These are phyloP conservation scores for Lachnellula hyalina DNA, from an alignment of 2,329 filamentous ascomycete genomes.

Conservation along the genomic window DNA sequence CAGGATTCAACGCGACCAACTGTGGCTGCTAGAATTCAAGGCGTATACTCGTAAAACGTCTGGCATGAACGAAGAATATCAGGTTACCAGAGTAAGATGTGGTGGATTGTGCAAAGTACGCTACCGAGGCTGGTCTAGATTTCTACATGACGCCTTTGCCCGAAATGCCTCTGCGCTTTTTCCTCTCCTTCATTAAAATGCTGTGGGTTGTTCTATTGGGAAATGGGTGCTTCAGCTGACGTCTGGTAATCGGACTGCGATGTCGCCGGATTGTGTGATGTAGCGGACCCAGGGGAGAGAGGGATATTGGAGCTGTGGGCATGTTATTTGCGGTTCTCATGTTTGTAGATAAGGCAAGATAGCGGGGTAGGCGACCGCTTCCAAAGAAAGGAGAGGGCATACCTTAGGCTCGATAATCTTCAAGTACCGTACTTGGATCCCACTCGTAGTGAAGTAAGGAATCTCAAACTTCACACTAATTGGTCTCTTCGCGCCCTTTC, in stretches of 20 bases:
- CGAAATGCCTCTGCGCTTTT: background rate
- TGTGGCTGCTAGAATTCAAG: no score
- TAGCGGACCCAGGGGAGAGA: constrained; percentile 97
- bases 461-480: constrained; percentile 99
- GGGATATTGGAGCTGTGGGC: constrained; percentile 82
- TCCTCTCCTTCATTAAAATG: background rate
- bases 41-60: no score
- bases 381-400: constrained; percentile 31
- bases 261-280: constrained; percentile 96
- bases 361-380: background rate
- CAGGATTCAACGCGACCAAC: no score
- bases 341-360: background rate
- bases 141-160: background rate
- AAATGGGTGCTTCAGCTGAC: constrained; percentile 19
- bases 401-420: constrained; percentile 99
- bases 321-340: constrained; percentile 5
- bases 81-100: background rate
- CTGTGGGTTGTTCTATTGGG: background rate
- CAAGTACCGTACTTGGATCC: constrained; percentile 95
- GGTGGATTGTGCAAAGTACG: background rate
- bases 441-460: constrained; percentile 99
- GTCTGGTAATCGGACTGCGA: constrained; percentile 90
- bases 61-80: background rate
- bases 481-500: constrained; percentile 84
- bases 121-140: background rate